Evolutionary conservation across 2,329 filamentous ascomycete species (phyloP).

Genomic region (Didymella exigua): DNA sequence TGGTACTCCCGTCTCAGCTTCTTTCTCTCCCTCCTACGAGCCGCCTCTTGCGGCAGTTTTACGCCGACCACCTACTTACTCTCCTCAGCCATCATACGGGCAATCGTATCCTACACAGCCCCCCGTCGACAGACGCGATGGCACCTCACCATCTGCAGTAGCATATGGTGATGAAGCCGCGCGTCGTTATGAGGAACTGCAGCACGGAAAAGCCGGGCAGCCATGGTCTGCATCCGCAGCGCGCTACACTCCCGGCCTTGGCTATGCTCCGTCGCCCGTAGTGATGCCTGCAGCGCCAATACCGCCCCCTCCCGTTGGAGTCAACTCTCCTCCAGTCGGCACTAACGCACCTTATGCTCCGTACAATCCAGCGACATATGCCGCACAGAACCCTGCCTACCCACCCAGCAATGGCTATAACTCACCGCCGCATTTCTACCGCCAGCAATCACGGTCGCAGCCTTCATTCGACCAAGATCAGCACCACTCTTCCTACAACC

Average conservation of each 20-base stretch:
- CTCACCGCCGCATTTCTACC: constrained; percentile 44
- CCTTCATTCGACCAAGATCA: constrained; percentile 31
- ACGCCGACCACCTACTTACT: constrained; percentile 41
- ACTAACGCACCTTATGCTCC: constrained; percentile 26
- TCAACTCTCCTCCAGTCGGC: constrained; percentile 17
- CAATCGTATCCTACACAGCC: constrained; percentile 16
- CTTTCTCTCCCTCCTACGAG: constrained; percentile 44
- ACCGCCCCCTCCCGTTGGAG: constrained; percentile 33
- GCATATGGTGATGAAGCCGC: constrained; percentile 15
- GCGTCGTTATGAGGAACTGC: constrained; percentile 12
- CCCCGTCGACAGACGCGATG: not conserved
- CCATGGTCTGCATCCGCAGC: constrained; percentile 31
- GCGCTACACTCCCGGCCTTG: constrained; percentile 40
- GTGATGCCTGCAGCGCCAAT: constrained; percentile 22
- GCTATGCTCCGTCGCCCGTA: constrained; percentile 41
- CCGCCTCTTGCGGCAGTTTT: constrained; percentile 45
- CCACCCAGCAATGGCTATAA: constrained; percentile 30
- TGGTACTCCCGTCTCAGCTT: constrained; percentile 38
- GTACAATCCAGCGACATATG: constrained; percentile 43
- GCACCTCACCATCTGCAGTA: constrained; percentile 12
- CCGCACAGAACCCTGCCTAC: constrained; percentile 25
- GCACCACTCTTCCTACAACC: constrained; percentile 24
- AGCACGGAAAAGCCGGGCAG: constrained; percentile 14
- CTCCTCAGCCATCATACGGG: constrained; percentile 33
- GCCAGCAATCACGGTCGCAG: constrained; percentile 45